Conservation (phyloP, 2,329 filamentous ascomycete genomes). For the Scytalidium sp. region DNA sequence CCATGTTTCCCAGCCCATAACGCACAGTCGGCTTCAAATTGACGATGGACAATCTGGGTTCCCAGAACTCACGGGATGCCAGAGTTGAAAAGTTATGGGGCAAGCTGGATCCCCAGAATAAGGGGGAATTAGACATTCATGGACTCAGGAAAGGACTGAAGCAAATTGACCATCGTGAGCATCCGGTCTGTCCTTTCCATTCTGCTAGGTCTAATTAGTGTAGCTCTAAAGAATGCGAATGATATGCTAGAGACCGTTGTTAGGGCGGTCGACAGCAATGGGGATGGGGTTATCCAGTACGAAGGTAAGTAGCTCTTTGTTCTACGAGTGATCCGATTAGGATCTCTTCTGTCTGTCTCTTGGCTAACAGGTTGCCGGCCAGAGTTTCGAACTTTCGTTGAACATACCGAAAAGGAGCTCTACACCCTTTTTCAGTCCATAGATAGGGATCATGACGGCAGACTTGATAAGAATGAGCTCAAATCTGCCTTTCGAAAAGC, state of each 20-base stretch:
- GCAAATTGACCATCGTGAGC: slow-evolving; percentile 88
- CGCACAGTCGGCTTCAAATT: background rate
- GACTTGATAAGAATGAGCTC: slow-evolving; percentile 83
- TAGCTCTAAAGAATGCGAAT: slow-evolving; percentile 87
- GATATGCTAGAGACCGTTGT: slow-evolving; percentile 78
- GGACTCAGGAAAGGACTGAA: slow-evolving; percentile 80
- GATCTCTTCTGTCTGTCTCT: slow-evolving; percentile 4
- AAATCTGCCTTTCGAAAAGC: slow-evolving; percentile 73
- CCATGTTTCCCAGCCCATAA: slow-evolving; percentile 1
- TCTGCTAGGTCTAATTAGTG: slow-evolving; percentile 3
- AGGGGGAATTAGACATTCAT: slow-evolving; percentile 79
- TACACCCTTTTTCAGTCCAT: slow-evolving; percentile 80
- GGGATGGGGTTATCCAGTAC: slow-evolving; percentile 87
- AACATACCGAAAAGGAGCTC: slow-evolving; percentile 82
- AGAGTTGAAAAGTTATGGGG: slow-evolving; percentile 82
- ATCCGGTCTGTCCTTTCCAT: slow-evolving; percentile 9
- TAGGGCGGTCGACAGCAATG: slow-evolving; percentile 77
- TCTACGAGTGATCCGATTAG: slow-evolving; percentile 2
- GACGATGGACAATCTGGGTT: slow-evolving; percentile 65
- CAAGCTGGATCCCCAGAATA: slow-evolving; percentile 71
- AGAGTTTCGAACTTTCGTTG: slow-evolving; percentile 91
- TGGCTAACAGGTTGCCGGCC: slow-evolving; percentile 7
- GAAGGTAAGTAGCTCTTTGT: slow-evolving; percentile 57
- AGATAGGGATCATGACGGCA: slow-evolving; percentile 80
- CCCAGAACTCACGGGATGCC: slow-evolving; percentile 74